Percentiles rank a stretch among this genome's conserved stretches.
Conservation (phyloP, 2,329 filamentous ascomycete genomes). For the Epichloe glyceriae region DNA sequence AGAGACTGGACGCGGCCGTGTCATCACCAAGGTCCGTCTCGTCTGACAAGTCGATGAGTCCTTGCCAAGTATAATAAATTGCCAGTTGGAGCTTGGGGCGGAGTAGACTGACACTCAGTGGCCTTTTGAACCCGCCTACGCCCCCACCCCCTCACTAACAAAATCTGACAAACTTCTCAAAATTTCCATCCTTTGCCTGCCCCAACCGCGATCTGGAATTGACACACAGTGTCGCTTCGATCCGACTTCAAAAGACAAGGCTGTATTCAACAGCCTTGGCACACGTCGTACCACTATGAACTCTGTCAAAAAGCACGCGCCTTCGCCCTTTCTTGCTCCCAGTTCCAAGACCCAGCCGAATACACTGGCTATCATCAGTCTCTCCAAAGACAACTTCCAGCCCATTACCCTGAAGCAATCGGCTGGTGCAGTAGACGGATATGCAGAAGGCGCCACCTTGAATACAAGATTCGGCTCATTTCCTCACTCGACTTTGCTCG, state of each 20-base stretch:
- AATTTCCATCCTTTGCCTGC: not conserved
- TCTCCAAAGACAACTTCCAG: constrained; percentile 75
- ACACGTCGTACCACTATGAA: not conserved
- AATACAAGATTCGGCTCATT: constrained; percentile 94
- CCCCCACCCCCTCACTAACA: too few species aligned
- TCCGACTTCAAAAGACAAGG: not conserved
- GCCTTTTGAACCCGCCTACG: not conserved
- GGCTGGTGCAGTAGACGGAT: constrained; percentile 53
- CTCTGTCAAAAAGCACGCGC: constrained; percentile 1
- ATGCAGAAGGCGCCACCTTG: constrained; percentile 63
- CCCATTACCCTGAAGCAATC: constrained; percentile 57
- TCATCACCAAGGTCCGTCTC: constrained; percentile 5
- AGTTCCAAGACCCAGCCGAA: constrained; percentile 47
- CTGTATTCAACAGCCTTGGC: not conserved
- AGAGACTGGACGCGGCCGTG: constrained; percentile 9
- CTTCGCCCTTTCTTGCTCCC: constrained; percentile 70
- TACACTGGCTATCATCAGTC: constrained; percentile 68
- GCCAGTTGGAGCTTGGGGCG: too few species aligned
- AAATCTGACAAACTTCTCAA: not conserved
- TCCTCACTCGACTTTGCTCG: constrained; percentile 64
- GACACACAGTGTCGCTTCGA: not conserved
- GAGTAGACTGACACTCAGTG: too few species aligned
- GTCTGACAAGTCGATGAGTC: not conserved
- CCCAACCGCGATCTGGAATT: not conserved
- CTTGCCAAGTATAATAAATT: not conserved